Evolutionary conservation across 371 early-diverging fungal genomes (phyloP), one percentile per base, ranked within the genome.

Genomic region (Thermomucor indicae-seudaticae): DNA sequence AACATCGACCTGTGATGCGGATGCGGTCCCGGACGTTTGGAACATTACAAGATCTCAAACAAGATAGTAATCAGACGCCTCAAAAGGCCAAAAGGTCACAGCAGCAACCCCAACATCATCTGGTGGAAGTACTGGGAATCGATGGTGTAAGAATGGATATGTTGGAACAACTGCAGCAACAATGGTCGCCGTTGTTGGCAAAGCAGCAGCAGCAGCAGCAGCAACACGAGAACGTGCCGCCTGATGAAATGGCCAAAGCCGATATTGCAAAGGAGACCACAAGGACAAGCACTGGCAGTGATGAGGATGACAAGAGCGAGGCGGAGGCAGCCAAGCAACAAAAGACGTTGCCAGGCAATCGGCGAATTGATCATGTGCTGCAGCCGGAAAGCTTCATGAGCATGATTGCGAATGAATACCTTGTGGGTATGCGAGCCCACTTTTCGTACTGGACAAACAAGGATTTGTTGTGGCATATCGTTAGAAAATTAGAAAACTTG

Each of bases 361-460:
- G 53, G 29, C 62, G 76, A 17, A 70, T 70, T 11, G 76, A 76
- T 41, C 67, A 64, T 53, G 72, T 68, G 31, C 43, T 76, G 22
- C 72, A 72, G 17, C 72, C 72, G 5, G 76, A 72, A 35, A 68
- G 72, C 39, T 60, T 72, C 16, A 72, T 76, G 70, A 65, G 70
- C 23, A 76, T 76, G 76, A 70, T 76, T 43, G 68, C 72, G 0
- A 76, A 76, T 47, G 76, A 76, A 43, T 76, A 76, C 41, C 51
- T 76, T 4, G 68, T 76, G 7, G 76, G 76, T 1, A 41, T 76
- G 7, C 50, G 76, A 14, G 76, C 76, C 3, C 76, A 76, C 49
- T 76, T 76, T 45, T 76, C 72, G 3, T 76, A 72, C 38, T 76
- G 76, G 72, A 72, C 70, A 17, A 76, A 68, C 43, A 76, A 76